phyloP scores from a whole-genome alignment of 305 asterid species.

The Solanum hybrid region DNA sequence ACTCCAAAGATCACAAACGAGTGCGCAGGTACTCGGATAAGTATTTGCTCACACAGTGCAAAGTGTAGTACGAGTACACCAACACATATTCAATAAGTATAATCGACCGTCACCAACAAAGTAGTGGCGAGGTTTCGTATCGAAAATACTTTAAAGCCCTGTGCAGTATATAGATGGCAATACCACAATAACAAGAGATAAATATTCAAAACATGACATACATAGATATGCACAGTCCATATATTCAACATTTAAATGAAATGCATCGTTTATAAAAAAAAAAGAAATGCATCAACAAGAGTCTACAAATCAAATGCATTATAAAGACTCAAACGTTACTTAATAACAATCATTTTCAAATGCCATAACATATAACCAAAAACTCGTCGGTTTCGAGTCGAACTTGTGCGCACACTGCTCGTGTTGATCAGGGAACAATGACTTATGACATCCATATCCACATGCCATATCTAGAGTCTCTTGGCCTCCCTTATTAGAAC shows the following conservation, averaged over 20 bases:
- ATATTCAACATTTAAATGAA: neutral
- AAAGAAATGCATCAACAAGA: neutral
- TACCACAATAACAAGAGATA: neutral
- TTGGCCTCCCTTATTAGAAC: neutral
- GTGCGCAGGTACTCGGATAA: neutral
- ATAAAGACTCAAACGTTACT: neutral
- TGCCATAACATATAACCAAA: neutral
- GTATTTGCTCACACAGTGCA: neutral
- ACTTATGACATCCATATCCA: neutral
- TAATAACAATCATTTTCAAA: neutral
- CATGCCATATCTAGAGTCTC: neutral
- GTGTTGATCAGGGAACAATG: neutral
- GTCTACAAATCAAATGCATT: neutral
- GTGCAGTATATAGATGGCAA: neutral
- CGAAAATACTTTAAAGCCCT: neutral
- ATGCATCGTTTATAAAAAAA: neutral
- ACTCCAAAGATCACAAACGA: neutral
- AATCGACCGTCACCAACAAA: neutral
- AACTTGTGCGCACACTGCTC: neutral
- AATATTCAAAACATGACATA: neutral
- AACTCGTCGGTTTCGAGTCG: neutral
- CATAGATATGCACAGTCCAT: neutral
- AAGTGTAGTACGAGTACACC: neutral
- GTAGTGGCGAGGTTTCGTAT: neutral
- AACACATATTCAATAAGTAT: neutral